A percentile compares a stretch with the other conserved stretches of the same genome.
Conservation (phyloP, 179 eudicot genomes). For the Patellifolia procumbens region DNA sequence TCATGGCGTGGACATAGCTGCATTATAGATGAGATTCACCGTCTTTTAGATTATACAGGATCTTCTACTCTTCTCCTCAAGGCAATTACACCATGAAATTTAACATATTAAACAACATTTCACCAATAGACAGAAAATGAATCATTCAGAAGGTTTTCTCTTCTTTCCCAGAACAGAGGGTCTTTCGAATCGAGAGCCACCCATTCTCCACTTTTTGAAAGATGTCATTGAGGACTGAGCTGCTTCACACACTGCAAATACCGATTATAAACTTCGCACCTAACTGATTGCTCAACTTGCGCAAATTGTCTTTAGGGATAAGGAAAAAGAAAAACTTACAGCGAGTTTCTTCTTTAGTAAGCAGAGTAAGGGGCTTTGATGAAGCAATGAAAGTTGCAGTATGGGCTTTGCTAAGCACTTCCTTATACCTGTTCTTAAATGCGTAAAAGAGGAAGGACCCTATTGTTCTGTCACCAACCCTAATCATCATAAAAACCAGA, state of each 20-base stretch:
- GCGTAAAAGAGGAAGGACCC: conserved; percentile 82
- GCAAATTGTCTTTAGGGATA: neutral
- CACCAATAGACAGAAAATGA: neutral
- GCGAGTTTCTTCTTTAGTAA: conserved; percentile 83
- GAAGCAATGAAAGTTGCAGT: conserved; percentile 56
- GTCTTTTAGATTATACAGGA: neutral
- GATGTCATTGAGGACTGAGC: conserved; percentile 84
- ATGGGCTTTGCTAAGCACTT: conserved; percentile 77
- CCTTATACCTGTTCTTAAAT: conserved; percentile 80
- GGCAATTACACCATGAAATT: neutral
- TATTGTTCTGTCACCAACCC: conserved; percentile 74
- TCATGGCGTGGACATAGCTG: no score
- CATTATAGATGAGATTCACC: neutral
- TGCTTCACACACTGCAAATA: conserved; percentile 67
- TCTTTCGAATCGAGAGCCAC: conserved; percentile 76
- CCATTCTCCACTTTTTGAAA: conserved; percentile 95
- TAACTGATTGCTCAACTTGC: neutral
- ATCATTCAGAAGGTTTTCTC: conserved; percentile 59
- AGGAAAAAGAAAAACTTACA: conserved; percentile 46
- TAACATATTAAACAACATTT: neutral
- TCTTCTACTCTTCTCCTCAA: neutral
- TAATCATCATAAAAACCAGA: conserved; percentile 31
- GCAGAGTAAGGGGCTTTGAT: conserved; percentile 61
- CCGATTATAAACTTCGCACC: conserved; percentile 9
- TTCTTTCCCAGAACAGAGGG: conserved; percentile 81